Percentiles rank a stretch among this genome's conserved stretches.
Evolutionary conservation across 2,329 filamentous ascomycete species (phyloP).

Genomic region (Colletotrichum destructivum): DNA sequence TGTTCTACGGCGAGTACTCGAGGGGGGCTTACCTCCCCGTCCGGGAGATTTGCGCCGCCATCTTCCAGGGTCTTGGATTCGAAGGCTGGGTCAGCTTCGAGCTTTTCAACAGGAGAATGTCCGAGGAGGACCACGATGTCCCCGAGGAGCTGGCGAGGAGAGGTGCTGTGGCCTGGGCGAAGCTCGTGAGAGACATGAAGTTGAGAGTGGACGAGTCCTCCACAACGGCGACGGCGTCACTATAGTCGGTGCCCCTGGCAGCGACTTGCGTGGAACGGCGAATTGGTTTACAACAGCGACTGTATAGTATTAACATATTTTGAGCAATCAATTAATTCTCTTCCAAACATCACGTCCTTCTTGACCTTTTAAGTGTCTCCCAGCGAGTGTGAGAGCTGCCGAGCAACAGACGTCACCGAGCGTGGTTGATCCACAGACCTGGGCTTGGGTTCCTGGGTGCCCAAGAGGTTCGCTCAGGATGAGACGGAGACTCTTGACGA

Average conservation of each 20-base stretch:
- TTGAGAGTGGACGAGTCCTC: conserved; percentile 46
- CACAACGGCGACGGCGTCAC: conserved; percentile 52
- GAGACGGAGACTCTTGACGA: conserved; percentile 88
- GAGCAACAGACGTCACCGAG: conserved; percentile 77
- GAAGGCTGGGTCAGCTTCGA: conserved; percentile 81
- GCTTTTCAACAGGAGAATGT: conserved; percentile 75
- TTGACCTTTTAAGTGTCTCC: conserved; percentile 62
- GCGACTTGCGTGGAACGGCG: not conserved
- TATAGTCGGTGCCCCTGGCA: conserved; percentile 45
- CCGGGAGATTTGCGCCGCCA: conserved; percentile 70
- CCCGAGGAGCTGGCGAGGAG: conserved; percentile 73
- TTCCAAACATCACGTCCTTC: conserved; percentile 43
- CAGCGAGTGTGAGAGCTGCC: conserved; percentile 70
- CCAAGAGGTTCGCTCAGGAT: conserved; percentile 73
- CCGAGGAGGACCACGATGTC: conserved; percentile 63
- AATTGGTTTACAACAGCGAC: conserved; percentile 23
- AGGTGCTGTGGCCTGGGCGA: conserved; percentile 67
- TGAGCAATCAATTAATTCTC: not conserved
- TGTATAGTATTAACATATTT: conserved; percentile 24
- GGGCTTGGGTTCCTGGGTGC: conserved; percentile 79
- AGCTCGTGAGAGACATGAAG: conserved; percentile 56
- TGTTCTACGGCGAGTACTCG: conserved; percentile 69
- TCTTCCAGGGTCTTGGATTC: conserved; percentile 76
- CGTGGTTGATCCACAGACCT: conserved; percentile 80
- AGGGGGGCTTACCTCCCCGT: conserved; percentile 79